Base-by-base conservation (phyloP, 1,139 yeast species). In the Hyphopichia buzzinii region DNA sequence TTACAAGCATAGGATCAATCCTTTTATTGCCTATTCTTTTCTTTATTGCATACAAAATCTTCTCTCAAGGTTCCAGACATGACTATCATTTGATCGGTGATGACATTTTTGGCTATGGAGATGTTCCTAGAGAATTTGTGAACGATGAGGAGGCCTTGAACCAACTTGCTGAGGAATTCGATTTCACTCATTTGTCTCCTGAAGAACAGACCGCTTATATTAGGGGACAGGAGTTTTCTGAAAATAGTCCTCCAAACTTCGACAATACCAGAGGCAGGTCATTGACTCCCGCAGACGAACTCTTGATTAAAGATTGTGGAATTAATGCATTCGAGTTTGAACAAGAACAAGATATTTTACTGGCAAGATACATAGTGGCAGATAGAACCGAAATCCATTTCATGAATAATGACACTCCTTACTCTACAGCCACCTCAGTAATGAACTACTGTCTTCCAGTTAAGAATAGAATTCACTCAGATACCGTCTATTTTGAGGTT, bases 401-500 rank as follows among this genome's bases (percentile, higher is more conserved):
- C 48, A 55, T 67, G 8, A 61, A 67, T 36, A 69, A 70, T 43
- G 72, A 66, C 42, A 39, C 55, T 10, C 71, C 74, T 3, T 70
- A 68, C 48, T 61, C 70, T 6, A 67, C 73, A 0, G 72, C 83
- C 1, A 69, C 75, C 0, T 52, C 73, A 8, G 57, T 74, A 2
- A 59, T 84, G 44, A 84, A 84, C 52, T 70, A 72, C 43, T 82
- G 89, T 10, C 57, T 84, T 29, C 94, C 94, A 0, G 69, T 71
- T 3, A 67, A 66, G 40, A 77, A 78, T 43, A 64, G 84, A 40
- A 35, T 54, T 5, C 68, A 67, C 43, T 81, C 83, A 22, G 85
- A 78, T 44, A 70, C 83, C 0, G 75, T 82, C 3, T 84, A 84
- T 53, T 84, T 83, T 50, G 94, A 84, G 54, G 76, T 79, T 3